Evolutionary conservation across 495 filamentous ascomycete species (phyloP).

Genomic region (Evernia prunastri): DNA sequence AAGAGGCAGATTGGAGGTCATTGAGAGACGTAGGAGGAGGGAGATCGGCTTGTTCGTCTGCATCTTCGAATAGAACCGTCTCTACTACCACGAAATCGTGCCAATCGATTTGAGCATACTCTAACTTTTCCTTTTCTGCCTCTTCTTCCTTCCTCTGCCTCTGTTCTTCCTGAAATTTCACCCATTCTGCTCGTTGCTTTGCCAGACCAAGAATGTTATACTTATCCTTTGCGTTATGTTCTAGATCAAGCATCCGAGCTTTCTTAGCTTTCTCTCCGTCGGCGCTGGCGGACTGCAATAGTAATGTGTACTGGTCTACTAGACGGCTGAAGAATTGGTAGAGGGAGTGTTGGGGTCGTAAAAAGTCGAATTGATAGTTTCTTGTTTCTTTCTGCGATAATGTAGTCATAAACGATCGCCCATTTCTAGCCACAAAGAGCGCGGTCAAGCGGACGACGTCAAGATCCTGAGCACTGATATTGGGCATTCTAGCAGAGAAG

Average conservation of each 20-base stretch:
- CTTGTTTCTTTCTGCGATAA: slow-evolving; percentile 79
- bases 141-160: slow-evolving; percentile 86
- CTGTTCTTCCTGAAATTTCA: slow-evolving; percentile 75
- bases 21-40: slow-evolving; percentile 83
- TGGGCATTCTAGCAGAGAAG: slow-evolving; percentile 96
- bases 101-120: slow-evolving; percentile 94
- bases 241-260: slow-evolving; percentile 64
- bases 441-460: slow-evolving; percentile 89
- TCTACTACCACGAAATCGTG: slow-evolving; percentile 96
- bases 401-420: slow-evolving; percentile 80
- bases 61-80: slow-evolving; percentile 88
- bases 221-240: slow-evolving; percentile 70
- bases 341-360: slow-evolving; percentile 89
- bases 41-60: slow-evolving; percentile 77
- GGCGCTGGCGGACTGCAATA: slow-evolving; percentile 64
- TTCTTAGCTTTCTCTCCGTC: slow-evolving; percentile 63
- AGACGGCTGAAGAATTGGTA: slow-evolving; percentile 90
- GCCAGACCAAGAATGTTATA: slow-evolving; percentile 75
- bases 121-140: slow-evolving; percentile 73
- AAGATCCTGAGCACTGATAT: slow-evolving; percentile 90
- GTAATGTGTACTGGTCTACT: slow-evolving; percentile 88
- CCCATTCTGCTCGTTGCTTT: slow-evolving; percentile 78
- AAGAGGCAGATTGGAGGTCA: slow-evolving; percentile 85
- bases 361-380: slow-evolving; percentile 95
- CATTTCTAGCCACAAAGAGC: slow-evolving; percentile 83